Base-by-base conservation (phyloP, 164 flowering plant genomes). In the Annona cherimola region DNA sequence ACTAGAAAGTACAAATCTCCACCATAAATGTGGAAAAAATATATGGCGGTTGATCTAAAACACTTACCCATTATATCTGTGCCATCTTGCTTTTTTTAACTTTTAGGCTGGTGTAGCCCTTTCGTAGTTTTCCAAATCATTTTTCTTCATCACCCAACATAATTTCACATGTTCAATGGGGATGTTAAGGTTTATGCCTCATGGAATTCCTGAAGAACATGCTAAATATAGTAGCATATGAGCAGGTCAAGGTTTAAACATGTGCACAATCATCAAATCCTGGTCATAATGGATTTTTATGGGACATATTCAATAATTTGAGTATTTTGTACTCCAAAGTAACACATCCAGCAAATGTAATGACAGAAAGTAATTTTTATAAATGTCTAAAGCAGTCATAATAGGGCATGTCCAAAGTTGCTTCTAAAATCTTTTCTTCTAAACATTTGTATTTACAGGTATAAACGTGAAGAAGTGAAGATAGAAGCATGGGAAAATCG, bases 401-500 rank as follows among this genome's bases (percentile, higher is more conserved):
- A 63, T 39, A 63, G 67, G 43, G 67, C 45, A 64, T 3, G 35
- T 61, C 5, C 41, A 7, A 64, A 6, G 3, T 50, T 50, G 7
- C 41, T 41, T 44, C 45, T 41, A 64, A 11, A 64, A 40, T 8
- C 26, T 63, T 63, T 5, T n/a, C 35, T 69, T 42, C 35, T 26
- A 26, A 59, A 1, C 50, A 71, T 62, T 18, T 70, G 63, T 45
- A 7, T 54, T 35, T 79, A 42, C 76, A 94, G 98, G 90, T 94
- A 83, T 67, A 94, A 90, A 85, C 90, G 95, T 3, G 98, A 92
- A 81, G 98, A 94, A 75, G 92, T 90, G 83, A 90, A 85, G 86
- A 92, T 94, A 69, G 91, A 90, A 71, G 96, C 97, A 2, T 94
- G 98, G 98, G 98, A 92, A 76, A 92, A 90, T 81, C 94, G 86